Conservation (phyloP, 805 yeast genomes). For the Spencermartinsiella europaea region DNA sequence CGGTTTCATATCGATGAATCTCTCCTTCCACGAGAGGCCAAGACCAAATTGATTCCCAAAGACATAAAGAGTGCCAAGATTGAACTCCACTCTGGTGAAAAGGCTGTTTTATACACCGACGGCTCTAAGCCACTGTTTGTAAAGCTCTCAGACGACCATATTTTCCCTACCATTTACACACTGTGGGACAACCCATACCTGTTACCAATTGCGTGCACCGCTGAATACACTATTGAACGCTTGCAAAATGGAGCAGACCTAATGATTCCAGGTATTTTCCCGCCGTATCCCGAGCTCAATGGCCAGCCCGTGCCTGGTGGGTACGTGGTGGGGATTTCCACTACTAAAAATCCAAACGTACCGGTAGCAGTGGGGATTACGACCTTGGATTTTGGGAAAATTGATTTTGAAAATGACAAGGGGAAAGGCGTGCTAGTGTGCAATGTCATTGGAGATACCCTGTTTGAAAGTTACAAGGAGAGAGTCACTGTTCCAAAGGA, state of each 20-base stretch:
- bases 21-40: slow-evolving; percentile 39
- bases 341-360: slow-evolving; percentile 54
- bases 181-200: slow-evolving; percentile 65
- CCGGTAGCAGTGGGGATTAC: slow-evolving; percentile 70
- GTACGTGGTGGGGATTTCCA: slow-evolving; percentile 65
- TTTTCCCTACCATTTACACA: slow-evolving; percentile 64
- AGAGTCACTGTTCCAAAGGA: slow-evolving; percentile 41
- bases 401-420: slow-evolving; percentile 45
- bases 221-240: slow-evolving; percentile 63
- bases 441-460: slow-evolving; percentile 65
- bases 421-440: slow-evolving; percentile 76
- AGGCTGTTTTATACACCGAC: slow-evolving; percentile 63
- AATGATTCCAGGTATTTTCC: slow-evolving; percentile 42
- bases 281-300: slow-evolving; percentile 45
- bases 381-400: slow-evolving; percentile 25
- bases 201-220: slow-evolving; percentile 66
- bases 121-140: slow-evolving; percentile 71
- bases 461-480: slow-evolving; percentile 46
- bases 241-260: slow-evolving; percentile 69
- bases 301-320: slow-evolving; percentile 41
- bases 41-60: slow-evolving; percentile 43
- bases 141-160: slow-evolving; percentile 41
- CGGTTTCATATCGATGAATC: slow-evolving; percentile 33
- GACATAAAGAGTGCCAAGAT: slow-evolving; percentile 61
- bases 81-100: slow-evolving; percentile 43